These are phyloP conservation scores for Castanospermum australe DNA, from an alignment of 306 rosid genomes.

Conservation along the genomic window DNA sequence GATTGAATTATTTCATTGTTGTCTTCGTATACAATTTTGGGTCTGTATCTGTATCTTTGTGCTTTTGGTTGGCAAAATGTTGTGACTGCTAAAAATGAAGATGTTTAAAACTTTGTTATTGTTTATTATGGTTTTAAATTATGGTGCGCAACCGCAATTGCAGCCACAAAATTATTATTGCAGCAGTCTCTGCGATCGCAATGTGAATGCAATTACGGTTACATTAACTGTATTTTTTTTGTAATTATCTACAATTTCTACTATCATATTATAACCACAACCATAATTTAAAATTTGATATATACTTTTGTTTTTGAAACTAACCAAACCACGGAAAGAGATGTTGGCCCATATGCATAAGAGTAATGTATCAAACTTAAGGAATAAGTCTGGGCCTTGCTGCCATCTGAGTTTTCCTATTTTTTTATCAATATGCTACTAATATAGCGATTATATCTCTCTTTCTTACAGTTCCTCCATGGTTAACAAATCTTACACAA, in stretches of 20 bases:
- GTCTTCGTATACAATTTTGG: background rate
- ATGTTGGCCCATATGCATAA: background rate
- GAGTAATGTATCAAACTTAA: background rate
- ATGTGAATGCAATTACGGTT: no score
- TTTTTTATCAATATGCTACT: background rate
- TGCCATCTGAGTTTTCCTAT: background rate
- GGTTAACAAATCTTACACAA: slow-evolving; percentile 52
- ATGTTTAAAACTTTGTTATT: background rate
- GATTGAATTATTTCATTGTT: background rate
- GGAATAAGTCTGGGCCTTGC: background rate
- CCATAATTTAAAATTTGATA: no score
- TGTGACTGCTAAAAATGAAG: background rate
- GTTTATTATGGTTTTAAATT: no score
- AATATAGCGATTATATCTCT: background rate
- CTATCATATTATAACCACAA: no score
- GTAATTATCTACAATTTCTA: no score
- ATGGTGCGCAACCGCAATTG: no score
- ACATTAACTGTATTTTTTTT: no score
- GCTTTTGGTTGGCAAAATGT: background rate
- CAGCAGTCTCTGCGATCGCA: no score
- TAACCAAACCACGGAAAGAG: background rate
- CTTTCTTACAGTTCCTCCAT: slow-evolving; percentile 51
- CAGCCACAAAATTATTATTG: no score
- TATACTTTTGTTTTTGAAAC: background rate
- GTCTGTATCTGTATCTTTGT: background rate